Conservation (phyloP, 2,329 filamentous ascomycete species). For the Aspergillus pseudonomiae region DNA sequence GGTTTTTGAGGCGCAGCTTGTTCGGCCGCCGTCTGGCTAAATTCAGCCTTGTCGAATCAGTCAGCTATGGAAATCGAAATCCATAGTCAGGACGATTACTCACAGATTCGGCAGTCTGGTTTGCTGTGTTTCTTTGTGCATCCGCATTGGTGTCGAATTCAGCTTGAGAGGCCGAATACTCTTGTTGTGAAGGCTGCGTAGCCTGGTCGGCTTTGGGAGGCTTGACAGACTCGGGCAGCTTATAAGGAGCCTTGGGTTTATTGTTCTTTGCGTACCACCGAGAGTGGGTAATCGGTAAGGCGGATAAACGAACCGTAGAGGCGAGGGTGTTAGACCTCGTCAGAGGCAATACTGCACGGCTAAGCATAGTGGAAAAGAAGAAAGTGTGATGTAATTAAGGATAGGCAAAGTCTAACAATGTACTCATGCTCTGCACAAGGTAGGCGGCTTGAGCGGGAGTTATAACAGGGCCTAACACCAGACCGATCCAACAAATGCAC, state of each 20-base stretch:
- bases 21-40: conserved; percentile 37
- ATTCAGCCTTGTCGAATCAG: conserved; percentile 35
- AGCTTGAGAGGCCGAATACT: conserved; percentile 40
- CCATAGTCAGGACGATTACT: conserved; percentile 17
- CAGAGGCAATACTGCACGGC: conserved; percentile 49
- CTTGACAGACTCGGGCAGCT: conserved; percentile 37
- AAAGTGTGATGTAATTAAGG: conserved; percentile 19
- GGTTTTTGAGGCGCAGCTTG: conserved; percentile 59
- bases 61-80: not conserved
- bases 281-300: conserved; percentile 35
- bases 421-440: conserved; percentile 25
- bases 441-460: conserved; percentile 3
- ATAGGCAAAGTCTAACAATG: conserved; percentile 13
- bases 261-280: conserved; percentile 45
- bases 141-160: conserved; percentile 42
- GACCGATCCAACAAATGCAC: not conserved
- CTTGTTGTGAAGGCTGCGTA: conserved; percentile 28
- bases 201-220: conserved; percentile 30
- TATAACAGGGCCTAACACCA: not conserved
- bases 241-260: conserved; percentile 38
- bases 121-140: conserved; percentile 33
- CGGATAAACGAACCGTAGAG: conserved; percentile 38
- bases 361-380: conserved; percentile 42
- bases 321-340: conserved; percentile 45
- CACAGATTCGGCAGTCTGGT: conserved; percentile 32